Evolutionary conservation across 129 eudicot genomes (phyloP).

Genomic region (Scalesia atractyloides): DNA sequence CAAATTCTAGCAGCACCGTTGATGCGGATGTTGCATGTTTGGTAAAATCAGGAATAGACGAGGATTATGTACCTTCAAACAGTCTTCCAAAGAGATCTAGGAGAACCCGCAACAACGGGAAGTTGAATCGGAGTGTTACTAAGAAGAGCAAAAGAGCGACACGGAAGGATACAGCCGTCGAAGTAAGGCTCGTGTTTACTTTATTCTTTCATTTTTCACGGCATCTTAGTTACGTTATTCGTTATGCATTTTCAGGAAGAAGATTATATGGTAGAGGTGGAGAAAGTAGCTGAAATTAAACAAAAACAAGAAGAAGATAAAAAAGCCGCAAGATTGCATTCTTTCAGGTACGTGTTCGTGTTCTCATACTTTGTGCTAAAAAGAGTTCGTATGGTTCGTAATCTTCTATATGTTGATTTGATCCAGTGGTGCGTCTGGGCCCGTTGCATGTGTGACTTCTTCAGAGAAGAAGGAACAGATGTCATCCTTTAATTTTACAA

Average conservation of each 20-base stretch:
- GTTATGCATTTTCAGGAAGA: slow-evolving; percentile 45
- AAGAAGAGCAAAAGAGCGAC: slow-evolving; percentile 43
- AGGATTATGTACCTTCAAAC: slow-evolving; percentile 40
- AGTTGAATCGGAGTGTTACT: slow-evolving; percentile 15
- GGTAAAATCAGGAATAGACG: slow-evolving; percentile 28
- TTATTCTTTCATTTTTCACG: neutral
- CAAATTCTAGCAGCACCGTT: slow-evolving; percentile 24
- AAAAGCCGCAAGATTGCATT: slow-evolving; percentile 71
- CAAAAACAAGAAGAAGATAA: slow-evolving; percentile 78
- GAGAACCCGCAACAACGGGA: slow-evolving; percentile 20
- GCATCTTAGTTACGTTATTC: neutral
- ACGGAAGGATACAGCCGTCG: slow-evolving; percentile 23
- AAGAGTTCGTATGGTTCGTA: neutral
- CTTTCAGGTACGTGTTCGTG: slow-evolving; percentile 56
- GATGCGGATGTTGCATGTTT: slow-evolving; percentile 25
- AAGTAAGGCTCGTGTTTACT: slow-evolving; percentile 33
- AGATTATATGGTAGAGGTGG: slow-evolving; percentile 62
- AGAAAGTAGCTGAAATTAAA: slow-evolving; percentile 63
- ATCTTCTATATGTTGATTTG: slow-evolving; percentile 25
- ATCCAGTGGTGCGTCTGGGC: slow-evolving; percentile 48
- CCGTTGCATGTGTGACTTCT: slow-evolving; percentile 21
- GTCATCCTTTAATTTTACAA: slow-evolving; percentile 53
- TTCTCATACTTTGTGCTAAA: slow-evolving; percentile 18
- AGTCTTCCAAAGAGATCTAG: slow-evolving; percentile 26
- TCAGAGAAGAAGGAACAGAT: slow-evolving; percentile 48